Conservation (phyloP, 169 alveolate genomes). For the Plasmodium sp. region DNA sequence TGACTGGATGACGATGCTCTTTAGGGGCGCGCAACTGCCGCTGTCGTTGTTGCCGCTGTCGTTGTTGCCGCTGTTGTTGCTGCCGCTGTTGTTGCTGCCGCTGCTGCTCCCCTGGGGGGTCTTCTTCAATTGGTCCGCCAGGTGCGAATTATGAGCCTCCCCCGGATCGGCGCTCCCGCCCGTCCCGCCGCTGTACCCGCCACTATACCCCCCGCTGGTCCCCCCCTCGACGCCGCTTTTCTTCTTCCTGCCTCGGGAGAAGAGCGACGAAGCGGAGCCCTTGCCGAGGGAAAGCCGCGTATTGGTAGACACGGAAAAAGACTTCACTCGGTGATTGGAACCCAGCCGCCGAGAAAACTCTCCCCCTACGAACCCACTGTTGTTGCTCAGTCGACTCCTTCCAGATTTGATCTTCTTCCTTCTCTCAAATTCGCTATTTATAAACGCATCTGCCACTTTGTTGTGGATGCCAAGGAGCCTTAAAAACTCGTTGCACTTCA, state of each 20-base stretch:
- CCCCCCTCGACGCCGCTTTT: not conserved
- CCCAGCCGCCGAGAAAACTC: not conserved
- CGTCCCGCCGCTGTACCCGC: not conserved
- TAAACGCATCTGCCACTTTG: slow-evolving; percentile 51
- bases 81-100: not conserved
- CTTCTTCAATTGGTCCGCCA: not conserved
- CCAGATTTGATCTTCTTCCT: slow-evolving; percentile 1
- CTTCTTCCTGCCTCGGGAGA: not conserved
- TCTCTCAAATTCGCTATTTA: not conserved
- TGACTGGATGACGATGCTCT: not conserved
- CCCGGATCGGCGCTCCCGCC: not conserved
- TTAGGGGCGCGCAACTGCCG: not conserved
- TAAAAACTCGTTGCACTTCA: slow-evolving; percentile 48
- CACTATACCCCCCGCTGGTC: not conserved
- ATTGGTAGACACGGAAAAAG: slow-evolving; percentile 7
- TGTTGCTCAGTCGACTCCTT: not conserved
- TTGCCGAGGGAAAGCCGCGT: slow-evolving; percentile 18
- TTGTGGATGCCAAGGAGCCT: slow-evolving; percentile 42
- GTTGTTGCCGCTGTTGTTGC: not conserved
- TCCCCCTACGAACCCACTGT: not conserved
- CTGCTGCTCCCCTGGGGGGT: not conserved
- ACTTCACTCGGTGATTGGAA: not conserved
- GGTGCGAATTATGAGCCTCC: not conserved
- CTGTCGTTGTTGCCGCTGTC: not conserved
- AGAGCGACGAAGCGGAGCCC: not conserved